Conservation (phyloP, 164 flowering plant genomes). For the Dillenia turbinata region DNA sequence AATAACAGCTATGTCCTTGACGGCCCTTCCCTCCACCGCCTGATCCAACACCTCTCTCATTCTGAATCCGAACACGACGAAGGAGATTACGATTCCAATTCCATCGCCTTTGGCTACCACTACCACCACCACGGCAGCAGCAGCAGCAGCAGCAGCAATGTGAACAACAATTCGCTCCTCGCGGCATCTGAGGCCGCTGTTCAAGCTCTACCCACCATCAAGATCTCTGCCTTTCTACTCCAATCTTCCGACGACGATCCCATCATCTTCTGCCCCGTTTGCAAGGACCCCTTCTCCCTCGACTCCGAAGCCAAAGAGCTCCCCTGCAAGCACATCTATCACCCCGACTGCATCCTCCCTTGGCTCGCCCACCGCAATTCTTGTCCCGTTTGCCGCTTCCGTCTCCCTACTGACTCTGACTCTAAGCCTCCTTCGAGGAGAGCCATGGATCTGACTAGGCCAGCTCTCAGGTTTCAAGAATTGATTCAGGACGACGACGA, state of each 20-base stretch:
- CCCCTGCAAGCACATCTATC: slow-evolving; percentile 68
- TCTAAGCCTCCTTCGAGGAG: slow-evolving; percentile 3
- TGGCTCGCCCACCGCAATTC: slow-evolving; percentile 62
- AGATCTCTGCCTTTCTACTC: slow-evolving; percentile 24
- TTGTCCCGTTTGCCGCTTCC: slow-evolving; percentile 58
- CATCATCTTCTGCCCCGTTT: slow-evolving; percentile 46
- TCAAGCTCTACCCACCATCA: slow-evolving; percentile 39
- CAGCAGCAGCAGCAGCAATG: too few species aligned
- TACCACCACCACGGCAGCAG: not conserved
- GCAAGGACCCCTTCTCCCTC: slow-evolving; percentile 50
- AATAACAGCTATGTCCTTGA: slow-evolving; percentile 27
- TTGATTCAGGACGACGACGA: slow-evolving; percentile 38
- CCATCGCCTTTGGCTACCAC: slow-evolving; percentile 3
- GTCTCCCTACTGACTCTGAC: slow-evolving; percentile 23
- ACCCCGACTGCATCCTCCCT: slow-evolving; percentile 59
- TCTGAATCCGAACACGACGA: slow-evolving; percentile 8
- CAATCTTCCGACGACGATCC: slow-evolving; percentile 16
- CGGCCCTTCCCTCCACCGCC: slow-evolving; percentile 36
- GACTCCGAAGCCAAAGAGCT: slow-evolving; percentile 50
- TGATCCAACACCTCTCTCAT: slow-evolving; percentile 39
- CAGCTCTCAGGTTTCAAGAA: slow-evolving; percentile 25
- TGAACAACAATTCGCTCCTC: not conserved
- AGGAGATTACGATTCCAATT: slow-evolving; percentile 1
- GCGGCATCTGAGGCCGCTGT: slow-evolving; percentile 35
- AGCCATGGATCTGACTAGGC: not conserved